Evolutionary conservation across 768 basidiomycete genomes (phyloP).

Genomic region (Lactifluus piperatus): DNA sequence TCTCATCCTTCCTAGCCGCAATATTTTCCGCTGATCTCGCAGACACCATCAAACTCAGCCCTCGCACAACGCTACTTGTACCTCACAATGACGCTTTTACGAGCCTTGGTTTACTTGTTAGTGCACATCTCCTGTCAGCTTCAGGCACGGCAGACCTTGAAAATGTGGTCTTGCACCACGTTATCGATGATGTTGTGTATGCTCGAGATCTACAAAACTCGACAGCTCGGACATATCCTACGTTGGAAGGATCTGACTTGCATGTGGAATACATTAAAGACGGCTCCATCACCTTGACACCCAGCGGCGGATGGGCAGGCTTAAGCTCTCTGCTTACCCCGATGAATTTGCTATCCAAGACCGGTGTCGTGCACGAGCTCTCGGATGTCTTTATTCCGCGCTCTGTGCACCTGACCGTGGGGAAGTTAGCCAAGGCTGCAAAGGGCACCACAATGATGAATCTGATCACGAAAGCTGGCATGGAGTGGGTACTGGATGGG

Average conservation of each 20-base stretch:
- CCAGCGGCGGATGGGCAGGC: conserved; percentile 74
- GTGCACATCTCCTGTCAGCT: conserved; percentile 73
- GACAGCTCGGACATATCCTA: conserved; percentile 64
- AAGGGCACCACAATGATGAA: conserved; percentile 85
- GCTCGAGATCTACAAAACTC: conserved; percentile 49
- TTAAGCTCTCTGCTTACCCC: conserved; percentile 52
- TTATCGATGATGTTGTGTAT: conserved; percentile 70
- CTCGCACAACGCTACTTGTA: conserved; percentile 73
- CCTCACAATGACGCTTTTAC: conserved; percentile 89
- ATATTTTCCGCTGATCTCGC: conserved; percentile 82
- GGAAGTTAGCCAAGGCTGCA: conserved; percentile 85
- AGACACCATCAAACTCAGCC: conserved; percentile 50
- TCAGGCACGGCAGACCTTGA: conserved; percentile 74
- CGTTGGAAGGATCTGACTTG: conserved; percentile 79
- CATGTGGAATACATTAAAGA: conserved; percentile 54
- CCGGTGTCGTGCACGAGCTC: conserved; percentile 87
- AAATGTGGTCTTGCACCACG: conserved; percentile 82
- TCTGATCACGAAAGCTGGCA: conserved; percentile 72
- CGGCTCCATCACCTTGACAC: conserved; percentile 37
- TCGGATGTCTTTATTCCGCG: conserved; percentile 82
- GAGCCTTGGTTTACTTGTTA: conserved; percentile 74
- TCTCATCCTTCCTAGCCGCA: conserved; percentile 87
- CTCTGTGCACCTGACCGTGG: conserved; percentile 74
- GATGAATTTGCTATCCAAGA: conserved; percentile 70
- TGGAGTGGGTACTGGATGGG: conserved; percentile 89